Evolutionary conservation across 257 asterid species (phyloP), one percentile per base, ranked within the genome.

Genomic region (Phtheirospermum japonicum): DNA sequence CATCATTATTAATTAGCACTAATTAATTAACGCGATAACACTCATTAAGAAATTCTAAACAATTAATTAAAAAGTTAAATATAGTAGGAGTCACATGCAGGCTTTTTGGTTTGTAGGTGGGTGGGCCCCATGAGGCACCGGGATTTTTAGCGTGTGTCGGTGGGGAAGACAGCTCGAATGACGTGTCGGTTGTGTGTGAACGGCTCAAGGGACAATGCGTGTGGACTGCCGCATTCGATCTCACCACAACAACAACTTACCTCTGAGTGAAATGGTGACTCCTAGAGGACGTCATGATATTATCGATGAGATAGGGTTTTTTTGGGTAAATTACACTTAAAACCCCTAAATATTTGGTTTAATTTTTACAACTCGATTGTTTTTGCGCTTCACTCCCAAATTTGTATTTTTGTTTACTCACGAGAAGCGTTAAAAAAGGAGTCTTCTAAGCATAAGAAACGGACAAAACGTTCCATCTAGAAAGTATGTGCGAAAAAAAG

Each of bases 161-260:
- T 42, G 37, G 36, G 5, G 71, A 59, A 4, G 40, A 56, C 76
- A 69, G 55, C 42, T 17, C 33, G 50, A 19, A 5, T 28, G 59
- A 72, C 65, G 72, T 61, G 76, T 65, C 65, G 69, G 73, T 8
- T 45, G 30, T 40, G 51, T 30, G 71, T 64, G 71, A 69, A 51
- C 57, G 66, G 16, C 40, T 26, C 39, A 14, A 46, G 20, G 59
- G 39, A 19, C 59, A 68, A 2, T 28, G 54, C 62, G 45, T 49
- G 72, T 67, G 66, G 58, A 32, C 59, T 36, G 54, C 66, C 50
- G 54, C 72, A 58, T 10, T 7, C 11, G 64, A 57, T 66, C 28
- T 19, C 54, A n/a, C n/a, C n/a, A n/a, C n/a, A n/a, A n/a, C n/a
- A n/a, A n/a, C n/a, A n/a, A n/a, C n/a, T n/a, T n/a, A 46, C 53